Evolutionary conservation across 305 asterid genomes (phyloP).

Genomic region (Solanum aculeatissimum): DNA sequence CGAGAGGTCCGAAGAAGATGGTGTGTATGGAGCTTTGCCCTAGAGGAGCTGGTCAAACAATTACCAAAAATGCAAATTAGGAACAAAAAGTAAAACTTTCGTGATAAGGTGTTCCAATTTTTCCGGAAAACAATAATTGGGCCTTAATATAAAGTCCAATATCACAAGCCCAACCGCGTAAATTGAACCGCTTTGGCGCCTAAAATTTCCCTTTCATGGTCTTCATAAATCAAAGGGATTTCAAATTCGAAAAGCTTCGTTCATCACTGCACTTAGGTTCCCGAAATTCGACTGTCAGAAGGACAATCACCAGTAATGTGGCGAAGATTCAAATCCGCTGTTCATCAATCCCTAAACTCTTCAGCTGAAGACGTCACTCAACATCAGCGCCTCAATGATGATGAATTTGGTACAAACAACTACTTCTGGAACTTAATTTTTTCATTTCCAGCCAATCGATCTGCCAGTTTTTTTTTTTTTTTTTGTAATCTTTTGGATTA

Average conservation of each 20-base stretch:
- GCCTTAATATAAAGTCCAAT: background rate
- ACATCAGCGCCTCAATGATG: slow-evolving; percentile 13
- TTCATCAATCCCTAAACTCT: background rate
- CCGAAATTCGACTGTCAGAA: background rate
- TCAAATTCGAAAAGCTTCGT: background rate
- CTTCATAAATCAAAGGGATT: background rate
- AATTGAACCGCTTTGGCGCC: background rate
- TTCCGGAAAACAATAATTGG: background rate
- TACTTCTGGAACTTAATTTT: background rate
- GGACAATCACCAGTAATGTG: slow-evolving; percentile 2
- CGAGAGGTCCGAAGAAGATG: too few relatives aligned
- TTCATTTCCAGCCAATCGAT: background rate
- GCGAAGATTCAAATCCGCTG: slow-evolving; percentile 16
- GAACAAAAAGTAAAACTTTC: background rate
- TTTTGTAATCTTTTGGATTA: background rate
- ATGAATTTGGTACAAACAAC: slow-evolving; percentile 16
- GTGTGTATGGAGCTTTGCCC: too few relatives aligned
- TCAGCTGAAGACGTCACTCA: slow-evolving; percentile 2
- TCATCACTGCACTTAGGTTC: background rate
- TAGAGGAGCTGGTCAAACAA: background rate
- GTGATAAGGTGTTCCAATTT: background rate
- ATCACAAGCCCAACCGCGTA: background rate
- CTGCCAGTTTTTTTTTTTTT: background rate
- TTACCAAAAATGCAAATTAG: background rate
- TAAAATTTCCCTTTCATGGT: background rate